Conservation (phyloP, 257 asterid species). For the Capsicum pubescens region DNA sequence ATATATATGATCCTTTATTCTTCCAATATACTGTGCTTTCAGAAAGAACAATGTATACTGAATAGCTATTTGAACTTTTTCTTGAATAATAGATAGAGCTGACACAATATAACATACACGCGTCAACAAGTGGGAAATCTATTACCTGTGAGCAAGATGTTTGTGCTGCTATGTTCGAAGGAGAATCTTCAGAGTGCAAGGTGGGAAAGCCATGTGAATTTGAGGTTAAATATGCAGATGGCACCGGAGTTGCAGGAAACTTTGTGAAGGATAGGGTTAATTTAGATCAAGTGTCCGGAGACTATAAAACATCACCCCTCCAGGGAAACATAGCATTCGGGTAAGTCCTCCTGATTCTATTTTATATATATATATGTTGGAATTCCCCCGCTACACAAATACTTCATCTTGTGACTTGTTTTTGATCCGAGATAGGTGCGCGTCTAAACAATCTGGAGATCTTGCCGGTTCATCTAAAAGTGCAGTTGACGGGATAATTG, state of each 20-base stretch:
- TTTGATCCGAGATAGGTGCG: slow-evolving; percentile 57
- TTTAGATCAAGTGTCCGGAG: slow-evolving; percentile 54
- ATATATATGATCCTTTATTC: slow-evolving; percentile 10
- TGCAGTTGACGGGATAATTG: slow-evolving; percentile 72
- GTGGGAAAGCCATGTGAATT: slow-evolving; percentile 52
- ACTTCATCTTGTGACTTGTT: not conserved
- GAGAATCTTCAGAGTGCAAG: slow-evolving; percentile 48
- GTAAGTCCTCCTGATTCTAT: slow-evolving; percentile 30
- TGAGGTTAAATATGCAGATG: slow-evolving; percentile 61
- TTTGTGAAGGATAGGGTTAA: slow-evolving; percentile 52
- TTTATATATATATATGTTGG: not conserved
- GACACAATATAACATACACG: slow-evolving; percentile 51
- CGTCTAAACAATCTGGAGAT: slow-evolving; percentile 61
- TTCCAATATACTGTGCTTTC: not conserved
- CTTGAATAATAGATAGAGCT: slow-evolving; percentile 44
- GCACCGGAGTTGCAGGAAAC: slow-evolving; percentile 63
- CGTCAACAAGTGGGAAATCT: slow-evolving; percentile 58
- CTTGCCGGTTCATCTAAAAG: slow-evolving; percentile 48
- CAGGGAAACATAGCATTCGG: slow-evolving; percentile 63
- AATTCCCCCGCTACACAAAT: not conserved
- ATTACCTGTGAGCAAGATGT: slow-evolving; percentile 59
- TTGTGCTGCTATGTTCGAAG: slow-evolving; percentile 43
- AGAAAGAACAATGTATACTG: not conserved
- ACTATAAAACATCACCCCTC: slow-evolving; percentile 46
- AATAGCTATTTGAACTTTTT: not conserved